Evolutionary conservation across 2,329 filamentous ascomycete species (phyloP).

Genomic region (Westerdykella sp.): DNA sequence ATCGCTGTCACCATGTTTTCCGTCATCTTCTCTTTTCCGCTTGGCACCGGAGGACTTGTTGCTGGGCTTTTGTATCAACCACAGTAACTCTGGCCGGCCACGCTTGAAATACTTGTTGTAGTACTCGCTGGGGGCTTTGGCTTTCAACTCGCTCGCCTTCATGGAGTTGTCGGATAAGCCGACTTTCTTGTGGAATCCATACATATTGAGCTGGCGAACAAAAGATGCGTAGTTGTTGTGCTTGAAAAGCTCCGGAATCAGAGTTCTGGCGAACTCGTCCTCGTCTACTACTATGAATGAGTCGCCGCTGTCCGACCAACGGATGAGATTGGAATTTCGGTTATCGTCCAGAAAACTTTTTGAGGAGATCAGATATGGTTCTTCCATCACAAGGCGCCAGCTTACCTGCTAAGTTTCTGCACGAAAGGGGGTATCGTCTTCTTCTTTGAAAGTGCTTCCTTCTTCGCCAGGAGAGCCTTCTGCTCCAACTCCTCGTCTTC

Average conservation of each 20-base stretch:
- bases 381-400: constrained; percentile 4
- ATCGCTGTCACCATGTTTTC: constrained; percentile 64
- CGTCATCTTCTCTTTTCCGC: constrained; percentile 50
- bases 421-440: constrained; percentile 98
- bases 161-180: constrained; percentile 94
- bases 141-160: constrained; percentile 93
- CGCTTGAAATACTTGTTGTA: constrained; percentile 94
- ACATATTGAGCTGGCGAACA: constrained; percentile 61
- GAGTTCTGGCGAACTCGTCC: constrained; percentile 72
- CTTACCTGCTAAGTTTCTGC: constrained; percentile 93
- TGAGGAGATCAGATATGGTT: constrained; percentile 13
- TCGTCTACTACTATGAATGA: constrained; percentile 96
- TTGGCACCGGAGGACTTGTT: constrained; percentile 51
- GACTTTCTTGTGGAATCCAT: constrained; percentile 51
- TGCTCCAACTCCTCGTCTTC: constrained; percentile 74
- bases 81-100: constrained; percentile 84
- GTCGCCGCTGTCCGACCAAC: constrained; percentile 94
- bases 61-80: constrained; percentile 95
- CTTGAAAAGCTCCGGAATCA: constrained; percentile 72
- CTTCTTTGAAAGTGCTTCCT: constrained; percentile 79
- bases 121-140: constrained; percentile 97
- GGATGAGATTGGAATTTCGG: constrained; percentile 89
- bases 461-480: constrained; percentile 73
- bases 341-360: constrained; percentile 83
- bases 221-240: constrained; percentile 76